Conservation (phyloP, 2,329 filamentous ascomycete genomes). For the Aspergillus novoparasiticus region DNA sequence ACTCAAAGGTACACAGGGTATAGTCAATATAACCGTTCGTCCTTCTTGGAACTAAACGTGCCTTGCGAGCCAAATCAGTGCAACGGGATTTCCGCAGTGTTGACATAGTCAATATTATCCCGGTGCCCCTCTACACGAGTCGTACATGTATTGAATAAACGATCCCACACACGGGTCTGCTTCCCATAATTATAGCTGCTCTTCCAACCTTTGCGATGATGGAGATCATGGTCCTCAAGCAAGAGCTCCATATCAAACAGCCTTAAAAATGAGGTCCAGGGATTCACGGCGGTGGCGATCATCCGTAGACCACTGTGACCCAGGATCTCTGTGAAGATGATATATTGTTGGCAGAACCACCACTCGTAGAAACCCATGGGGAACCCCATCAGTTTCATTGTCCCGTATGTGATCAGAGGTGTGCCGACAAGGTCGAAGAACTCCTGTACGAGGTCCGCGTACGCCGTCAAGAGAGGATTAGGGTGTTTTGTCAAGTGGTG, state of each 20-base stretch:
- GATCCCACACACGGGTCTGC: slow-evolving; percentile 23
- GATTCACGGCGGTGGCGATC: slow-evolving; percentile 11
- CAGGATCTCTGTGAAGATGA: slow-evolving; percentile 18
- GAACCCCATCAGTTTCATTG: slow-evolving; percentile 15
- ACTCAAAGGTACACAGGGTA: fast-evolving
- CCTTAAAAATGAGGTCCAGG: slow-evolving; percentile 15
- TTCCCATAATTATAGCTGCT: slow-evolving; percentile 23
- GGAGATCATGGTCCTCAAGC: slow-evolving; percentile 22
- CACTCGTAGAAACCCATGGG: slow-evolving; percentile 23
- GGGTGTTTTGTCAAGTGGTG: slow-evolving; percentile 21
- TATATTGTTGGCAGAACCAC: slow-evolving; percentile 22
- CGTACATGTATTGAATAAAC: slow-evolving; percentile 18
- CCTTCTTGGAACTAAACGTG: neutral
- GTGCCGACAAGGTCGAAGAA: slow-evolving; percentile 19
- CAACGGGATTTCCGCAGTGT: slow-evolving; percentile 5
- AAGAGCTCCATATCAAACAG: slow-evolving; percentile 18
- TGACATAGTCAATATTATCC: slow-evolving; percentile 18
- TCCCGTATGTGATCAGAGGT: slow-evolving; percentile 15
- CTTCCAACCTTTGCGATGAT: slow-evolving; percentile 21
- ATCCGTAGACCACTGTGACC: slow-evolving; percentile 21
- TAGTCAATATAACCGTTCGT: neutral
- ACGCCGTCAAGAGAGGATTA: slow-evolving; percentile 17
- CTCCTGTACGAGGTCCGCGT: slow-evolving; percentile 21
- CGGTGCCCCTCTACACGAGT: slow-evolving; percentile 15
- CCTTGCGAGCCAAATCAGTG: neutral